A percentile compares a stretch with the other conserved stretches of the same genome.
phyloP scores from a whole-genome alignment of 352 stramenopile species.

The Phytophthora rubi region DNA sequence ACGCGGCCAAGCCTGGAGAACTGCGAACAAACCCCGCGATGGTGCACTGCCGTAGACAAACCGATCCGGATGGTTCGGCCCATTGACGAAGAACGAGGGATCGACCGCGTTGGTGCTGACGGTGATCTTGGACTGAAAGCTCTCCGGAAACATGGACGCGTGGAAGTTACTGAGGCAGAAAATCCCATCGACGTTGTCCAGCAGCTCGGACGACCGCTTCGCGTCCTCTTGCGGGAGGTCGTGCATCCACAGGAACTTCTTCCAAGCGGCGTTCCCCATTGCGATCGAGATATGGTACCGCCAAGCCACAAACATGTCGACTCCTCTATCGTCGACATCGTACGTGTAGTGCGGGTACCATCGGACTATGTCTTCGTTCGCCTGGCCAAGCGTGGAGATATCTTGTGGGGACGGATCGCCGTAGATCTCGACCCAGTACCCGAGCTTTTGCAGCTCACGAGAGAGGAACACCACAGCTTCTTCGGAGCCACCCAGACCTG shows the following conservation, averaged over 20 bases:
- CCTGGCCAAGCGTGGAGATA: constrained; percentile 28
- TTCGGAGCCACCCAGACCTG: constrained; percentile 89
- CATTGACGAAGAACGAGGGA: constrained; percentile 63
- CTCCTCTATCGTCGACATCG: constrained; percentile 53
- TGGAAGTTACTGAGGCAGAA: constrained; percentile 89
- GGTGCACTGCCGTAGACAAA: constrained; percentile 92
- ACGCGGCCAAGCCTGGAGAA: constrained; percentile 76
- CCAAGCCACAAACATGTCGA: constrained; percentile 93
- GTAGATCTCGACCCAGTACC: constrained; percentile 91
- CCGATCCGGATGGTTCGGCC: constrained; percentile 50
- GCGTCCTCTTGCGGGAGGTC: constrained; percentile 59
- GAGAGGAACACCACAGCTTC: constrained; percentile 92
- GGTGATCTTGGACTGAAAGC: constrained; percentile 53
- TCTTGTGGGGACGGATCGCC: constrained; percentile 65
- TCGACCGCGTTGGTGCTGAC: constrained; percentile 84
- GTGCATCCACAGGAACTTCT: constrained; percentile 86
- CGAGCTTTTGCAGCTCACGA: constrained; percentile 72
- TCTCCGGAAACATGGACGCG: constrained; percentile 50
- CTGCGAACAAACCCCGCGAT: constrained; percentile 70
- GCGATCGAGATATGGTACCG: constrained; percentile 87
- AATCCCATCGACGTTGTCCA: constrained; percentile 62
- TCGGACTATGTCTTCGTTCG: constrained; percentile 44
- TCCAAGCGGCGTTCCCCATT: constrained; percentile 42
- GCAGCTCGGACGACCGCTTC: constrained; percentile 46
- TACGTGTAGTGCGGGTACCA: constrained; percentile 84